Percentiles rank a stretch among this genome's conserved stretches.
Conservation (phyloP, 371 early-diverging fungal species). For the Funneliformis caledonium region DNA sequence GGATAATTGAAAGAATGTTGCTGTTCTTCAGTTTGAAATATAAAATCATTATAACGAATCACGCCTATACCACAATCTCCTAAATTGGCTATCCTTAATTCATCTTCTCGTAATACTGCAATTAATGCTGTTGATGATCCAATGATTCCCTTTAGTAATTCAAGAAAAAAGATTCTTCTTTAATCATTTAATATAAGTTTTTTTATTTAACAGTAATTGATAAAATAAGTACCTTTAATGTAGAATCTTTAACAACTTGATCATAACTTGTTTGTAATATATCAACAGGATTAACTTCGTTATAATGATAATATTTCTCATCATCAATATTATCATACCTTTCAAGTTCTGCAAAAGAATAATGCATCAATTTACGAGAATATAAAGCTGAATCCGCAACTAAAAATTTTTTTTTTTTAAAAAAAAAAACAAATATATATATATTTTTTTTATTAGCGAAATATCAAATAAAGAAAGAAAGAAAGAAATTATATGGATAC, state of each 20-base stretch:
- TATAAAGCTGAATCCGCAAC: constrained; percentile 89
- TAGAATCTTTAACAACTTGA: constrained; percentile 67
- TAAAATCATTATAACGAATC: constrained; percentile 81
- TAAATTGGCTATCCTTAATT: constrained; percentile 89
- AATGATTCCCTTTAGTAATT: constrained; percentile 56
- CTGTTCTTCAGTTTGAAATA: constrained; percentile 91
- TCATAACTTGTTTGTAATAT: constrained; percentile 81
- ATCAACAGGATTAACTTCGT: constrained; percentile 77
- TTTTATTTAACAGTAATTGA: background rate
- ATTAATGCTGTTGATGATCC: constrained; percentile 92
- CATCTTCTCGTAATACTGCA: constrained; percentile 86
- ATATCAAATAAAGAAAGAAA: background rate
- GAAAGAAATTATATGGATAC: background rate
- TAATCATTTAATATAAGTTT: background rate
- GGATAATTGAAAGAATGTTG: constrained; percentile 87
- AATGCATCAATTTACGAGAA: constrained; percentile 92
- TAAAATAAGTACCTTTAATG: constrained; percentile 59
- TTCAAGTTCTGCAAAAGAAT: constrained; percentile 81
- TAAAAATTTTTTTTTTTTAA: constrained; percentile 42
- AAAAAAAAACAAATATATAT: constrained; percentile 29
- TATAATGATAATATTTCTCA: constrained; percentile 68
- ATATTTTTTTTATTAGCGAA: background rate
- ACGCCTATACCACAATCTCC: constrained; percentile 93
- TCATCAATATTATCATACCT: constrained; percentile 80
- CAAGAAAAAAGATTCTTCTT: background rate